phyloP scores from a whole-genome alignment of 805 yeast genomes.

The Candida koratica region DNA sequence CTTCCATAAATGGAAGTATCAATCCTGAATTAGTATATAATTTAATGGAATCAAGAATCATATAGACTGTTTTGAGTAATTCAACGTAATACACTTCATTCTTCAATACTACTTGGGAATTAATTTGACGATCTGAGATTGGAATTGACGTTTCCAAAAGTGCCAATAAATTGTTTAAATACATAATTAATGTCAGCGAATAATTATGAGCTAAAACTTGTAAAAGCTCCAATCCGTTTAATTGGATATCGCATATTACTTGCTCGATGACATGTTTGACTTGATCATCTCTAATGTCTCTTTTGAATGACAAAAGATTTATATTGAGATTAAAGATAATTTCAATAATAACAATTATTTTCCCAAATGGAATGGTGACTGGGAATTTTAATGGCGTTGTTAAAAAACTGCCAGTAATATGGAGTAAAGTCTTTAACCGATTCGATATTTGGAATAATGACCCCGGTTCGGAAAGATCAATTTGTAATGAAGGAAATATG shows the following conservation, averaged over 20 bases:
- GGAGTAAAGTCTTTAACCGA: slow-evolving; percentile 46
- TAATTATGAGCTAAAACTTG: slow-evolving; percentile 30
- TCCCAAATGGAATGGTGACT: slow-evolving; percentile 62
- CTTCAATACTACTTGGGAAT: slow-evolving; percentile 27
- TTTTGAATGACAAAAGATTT: slow-evolving; percentile 51
- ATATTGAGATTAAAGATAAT: slow-evolving; percentile 52
- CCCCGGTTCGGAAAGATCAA: slow-evolving; percentile 57
- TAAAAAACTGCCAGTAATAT: slow-evolving; percentile 36
- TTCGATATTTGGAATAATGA: slow-evolving; percentile 49
- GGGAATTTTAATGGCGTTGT: slow-evolving; percentile 52
- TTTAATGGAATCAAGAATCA: slow-evolving; percentile 32
- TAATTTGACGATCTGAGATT: slow-evolving; percentile 34
- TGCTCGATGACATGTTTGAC: slow-evolving; percentile 42
- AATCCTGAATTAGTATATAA: slow-evolving; percentile 47
- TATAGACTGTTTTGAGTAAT: slow-evolving; percentile 23
- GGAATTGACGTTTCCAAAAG: slow-evolving; percentile 60
- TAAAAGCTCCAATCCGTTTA: slow-evolving; percentile 43
- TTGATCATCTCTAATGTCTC: slow-evolving; percentile 54
- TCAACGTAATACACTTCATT: slow-evolving; percentile 42
- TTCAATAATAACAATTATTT: slow-evolving; percentile 49
- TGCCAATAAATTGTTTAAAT: slow-evolving; percentile 47
- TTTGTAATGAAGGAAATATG: slow-evolving; percentile 44
- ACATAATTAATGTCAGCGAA: slow-evolving; percentile 42
- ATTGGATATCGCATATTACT: slow-evolving; percentile 44
- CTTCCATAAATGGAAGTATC: slow-evolving; percentile 55